phyloP scores from a whole-genome alignment of 352 stramenopile species.

The Globisporangium rhizosaccharum region DNA sequence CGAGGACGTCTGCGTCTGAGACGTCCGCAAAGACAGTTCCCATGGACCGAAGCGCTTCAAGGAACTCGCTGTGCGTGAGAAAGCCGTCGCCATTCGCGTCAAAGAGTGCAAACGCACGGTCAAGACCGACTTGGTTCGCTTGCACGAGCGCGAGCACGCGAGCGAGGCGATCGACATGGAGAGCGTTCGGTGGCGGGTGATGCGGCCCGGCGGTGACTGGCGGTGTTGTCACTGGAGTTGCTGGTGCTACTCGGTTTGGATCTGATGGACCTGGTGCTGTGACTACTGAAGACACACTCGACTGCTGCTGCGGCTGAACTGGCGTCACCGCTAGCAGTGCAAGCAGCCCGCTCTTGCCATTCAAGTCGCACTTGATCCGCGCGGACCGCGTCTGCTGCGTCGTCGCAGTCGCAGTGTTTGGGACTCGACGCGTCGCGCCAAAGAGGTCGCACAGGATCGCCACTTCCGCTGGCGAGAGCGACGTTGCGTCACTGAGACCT shows the following conservation, averaged over 20 bases:
- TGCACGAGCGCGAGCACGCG: slow-evolving; percentile 27
- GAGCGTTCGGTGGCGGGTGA: neutral
- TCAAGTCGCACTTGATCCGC: slow-evolving; percentile 49
- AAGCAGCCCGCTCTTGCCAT: slow-evolving; percentile 37
- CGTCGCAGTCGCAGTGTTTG: slow-evolving; percentile 5
- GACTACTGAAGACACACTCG: too few relatives aligned
- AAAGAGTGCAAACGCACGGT: slow-evolving; percentile 37
- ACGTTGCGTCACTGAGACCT: slow-evolving; percentile 31
- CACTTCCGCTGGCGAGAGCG: slow-evolving; percentile 52
- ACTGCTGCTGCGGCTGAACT: slow-evolving; percentile 15
- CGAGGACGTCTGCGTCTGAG: slow-evolving; percentile 29
- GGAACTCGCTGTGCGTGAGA: slow-evolving; percentile 41
- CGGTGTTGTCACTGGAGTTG: neutral
- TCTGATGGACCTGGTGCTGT: neutral
- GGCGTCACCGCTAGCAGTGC: slow-evolving; percentile 58
- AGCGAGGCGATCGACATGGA: slow-evolving; percentile 30
- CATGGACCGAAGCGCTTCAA: slow-evolving; percentile 38
- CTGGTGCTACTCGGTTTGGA: neutral
- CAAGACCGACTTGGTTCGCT: slow-evolving; percentile 24
- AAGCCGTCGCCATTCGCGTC: slow-evolving; percentile 38
- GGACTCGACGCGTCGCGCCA: slow-evolving; percentile 15
- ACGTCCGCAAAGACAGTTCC: slow-evolving; percentile 41
- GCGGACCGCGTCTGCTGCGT: slow-evolving; percentile 11
- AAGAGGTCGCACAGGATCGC: slow-evolving; percentile 65
- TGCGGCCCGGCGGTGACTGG: neutral